Base-by-base conservation (phyloP, 805 yeast genomes). In the Candida chauliodis region DNA sequence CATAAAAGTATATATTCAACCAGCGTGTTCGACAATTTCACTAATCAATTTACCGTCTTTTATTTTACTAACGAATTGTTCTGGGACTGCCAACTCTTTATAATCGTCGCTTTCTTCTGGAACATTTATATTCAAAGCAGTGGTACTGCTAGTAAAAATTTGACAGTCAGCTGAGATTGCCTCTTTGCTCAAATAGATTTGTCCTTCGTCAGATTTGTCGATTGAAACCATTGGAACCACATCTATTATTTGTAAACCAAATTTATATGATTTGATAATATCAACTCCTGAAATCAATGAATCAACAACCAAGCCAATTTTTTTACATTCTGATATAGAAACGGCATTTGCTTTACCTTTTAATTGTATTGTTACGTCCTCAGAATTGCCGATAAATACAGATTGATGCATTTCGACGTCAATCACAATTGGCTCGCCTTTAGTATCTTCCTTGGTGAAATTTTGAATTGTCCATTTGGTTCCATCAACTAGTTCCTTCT, bases 311-410 rank as follows among this genome's bases (percentile, higher is more conserved):
- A 93, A 67, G 8, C 89, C 96, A 23, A 81, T 75, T 44, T 79
- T 79, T 22, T 66, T 67, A 51, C 95, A 79, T 41, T 82, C 82
- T 45, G 83, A 81, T 45, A 93, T 54, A 2, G 96, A 77, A 39
- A 93, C 76, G 1, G 96, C 93, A 52, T 88, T 90, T 36, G 87
- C 90, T 59, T 93, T 93, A 42, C 98, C 99, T 59, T 79, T 81
- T 53, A 93, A 70, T 58, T 86, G 93, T 43, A 93, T 63, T 9
- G 95, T 81, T 31, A 78, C 70, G 42, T 81, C 81, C 29, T 57
- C 56, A 66, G 96, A 86, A 53, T 83, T 81, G 37, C 95, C 95
- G 50, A 93, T 84, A 58, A 86, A 89, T 11, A 93, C 81, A 25
- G 95, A 84, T 59, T 93, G 98, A 47, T 83, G 81, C 76, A 81